Base-by-base conservation (phyloP, 768 basidiomycete species). In the Termitomyces sp. region DNA sequence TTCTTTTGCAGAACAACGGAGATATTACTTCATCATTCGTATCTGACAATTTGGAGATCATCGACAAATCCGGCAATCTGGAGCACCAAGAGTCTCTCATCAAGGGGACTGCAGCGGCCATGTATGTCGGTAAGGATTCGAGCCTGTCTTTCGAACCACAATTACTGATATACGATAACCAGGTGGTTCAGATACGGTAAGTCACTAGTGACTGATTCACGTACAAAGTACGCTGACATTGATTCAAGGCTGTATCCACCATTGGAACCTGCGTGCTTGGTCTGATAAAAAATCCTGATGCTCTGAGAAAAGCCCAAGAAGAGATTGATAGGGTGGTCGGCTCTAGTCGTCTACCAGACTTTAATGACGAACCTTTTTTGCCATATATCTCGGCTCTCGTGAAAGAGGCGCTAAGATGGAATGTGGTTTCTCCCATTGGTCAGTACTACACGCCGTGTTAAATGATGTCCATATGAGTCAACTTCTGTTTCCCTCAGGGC, bases 341-440 rank as follows among this genome's bases (percentile, higher is more conserved):
- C 4, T 46, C 33, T 7, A 63, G 54, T 35, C 68, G 71, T 9
- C 66, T 76, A 1, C 77, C 77, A 7, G 62, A 64, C 8, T 73
- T 75, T 42, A 66, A 64, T 9, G 75, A 78, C 42, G 57, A 68
- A 8, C 36, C 39, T 1, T 64, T 61, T 2, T 40, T 77, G 48
- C 74, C 75, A 0, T 78, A 76, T 40, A 63, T 77, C 15, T 67
- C 68, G 16, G 77, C 76, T 0, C 50, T 77, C 5, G 32, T 76
- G 7, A 67, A 69, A 32, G 78, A 79, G 57, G 66, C 67, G 16
- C 48, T 78, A 53, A 61, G 78, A 49, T 70, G 67, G 67, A 18
- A 50, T 32, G 1, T 33, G 16, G 49, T 33, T 33, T 18, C 32
- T 50, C 49, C 49, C 18, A 3, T 50, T 50, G 49, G 49, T 50